A percentile compares a stretch with the other conserved stretches of the same genome.
Conservation (phyloP, 345 rosid genomes). For the Psidium guajava region DNA sequence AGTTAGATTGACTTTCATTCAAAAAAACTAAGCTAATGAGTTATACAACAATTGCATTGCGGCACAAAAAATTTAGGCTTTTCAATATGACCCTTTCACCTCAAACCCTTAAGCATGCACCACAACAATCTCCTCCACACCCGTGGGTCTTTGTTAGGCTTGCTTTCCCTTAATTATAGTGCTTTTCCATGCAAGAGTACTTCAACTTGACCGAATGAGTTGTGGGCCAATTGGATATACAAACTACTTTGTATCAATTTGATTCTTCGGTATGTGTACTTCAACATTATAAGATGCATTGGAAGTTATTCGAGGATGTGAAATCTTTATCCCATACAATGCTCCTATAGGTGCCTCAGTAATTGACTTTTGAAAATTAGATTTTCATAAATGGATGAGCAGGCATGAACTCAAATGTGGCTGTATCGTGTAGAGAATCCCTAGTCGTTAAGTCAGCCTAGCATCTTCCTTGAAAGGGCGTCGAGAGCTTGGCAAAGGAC, state of each 20-base stretch:
- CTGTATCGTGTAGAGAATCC: not conserved
- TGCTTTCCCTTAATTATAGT: too few species aligned
- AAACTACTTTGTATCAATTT: too few species aligned
- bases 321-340: not conserved
- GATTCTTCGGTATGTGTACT: not conserved
- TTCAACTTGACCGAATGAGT: not conserved
- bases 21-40: not conserved
- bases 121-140: too few species aligned
- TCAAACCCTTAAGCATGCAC: too few species aligned
- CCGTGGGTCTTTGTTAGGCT: too few species aligned
- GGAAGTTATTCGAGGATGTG: not conserved
- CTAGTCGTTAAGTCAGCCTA: not conserved
- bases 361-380: too few species aligned
- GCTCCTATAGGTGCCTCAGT: not conserved
- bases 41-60: not conserved
- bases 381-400: too few species aligned
- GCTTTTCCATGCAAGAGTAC: too few species aligned
- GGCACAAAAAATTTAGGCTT: not conserved
- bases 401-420: not conserved
- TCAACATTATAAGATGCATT: not conserved
- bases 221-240: not conserved
- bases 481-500: not conserved
- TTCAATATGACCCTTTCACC: not conserved
- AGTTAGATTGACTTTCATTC: not conserved
- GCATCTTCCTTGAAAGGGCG: not conserved